Evolutionary conservation across 768 basidiomycete species (phyloP).

Genomic region (Pleurotus eryngii): DNA sequence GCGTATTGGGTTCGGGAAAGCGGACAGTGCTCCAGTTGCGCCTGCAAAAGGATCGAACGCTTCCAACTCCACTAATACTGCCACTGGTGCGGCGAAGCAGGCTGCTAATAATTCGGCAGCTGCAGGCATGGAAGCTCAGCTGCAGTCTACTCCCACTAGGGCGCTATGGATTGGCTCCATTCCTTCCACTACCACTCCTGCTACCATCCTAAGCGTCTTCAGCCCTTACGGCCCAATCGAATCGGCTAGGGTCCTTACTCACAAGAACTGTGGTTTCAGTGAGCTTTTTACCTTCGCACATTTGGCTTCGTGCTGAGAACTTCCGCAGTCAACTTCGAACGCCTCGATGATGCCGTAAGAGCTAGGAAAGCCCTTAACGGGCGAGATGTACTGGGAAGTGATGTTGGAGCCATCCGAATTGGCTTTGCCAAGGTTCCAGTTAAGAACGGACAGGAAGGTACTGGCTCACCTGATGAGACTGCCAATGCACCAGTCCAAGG

Average conservation of each 20-base stretch:
- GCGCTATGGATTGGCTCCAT: slow-evolving; percentile 99
- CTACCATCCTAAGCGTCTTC: slow-evolving; percentile 92
- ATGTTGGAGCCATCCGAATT: slow-evolving; percentile 95
- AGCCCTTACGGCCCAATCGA: slow-evolving; percentile 98
- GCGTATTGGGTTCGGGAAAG: slow-evolving; percentile 97
- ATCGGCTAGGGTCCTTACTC: slow-evolving; percentile 91
- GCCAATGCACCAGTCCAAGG: slow-evolving; percentile 71
- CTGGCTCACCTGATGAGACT: slow-evolving; percentile 57
- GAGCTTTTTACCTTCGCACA: slow-evolving; percentile 26
- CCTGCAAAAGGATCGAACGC: slow-evolving; percentile 75
- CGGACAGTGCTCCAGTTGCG: slow-evolving; percentile 91
- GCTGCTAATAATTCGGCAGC: slow-evolving; percentile 47
- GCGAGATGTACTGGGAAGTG: slow-evolving; percentile 91
- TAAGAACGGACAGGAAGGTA: slow-evolving; percentile 74
- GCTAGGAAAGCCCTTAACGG: slow-evolving; percentile 96
- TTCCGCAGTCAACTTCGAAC: slow-evolving; percentile 86
- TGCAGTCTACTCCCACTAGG: slow-evolving; percentile 89
- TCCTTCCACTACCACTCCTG: slow-evolving; percentile 91
- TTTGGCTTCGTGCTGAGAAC: slow-evolving; percentile 2
- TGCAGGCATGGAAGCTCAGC: slow-evolving; percentile 76
- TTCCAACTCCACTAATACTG: slow-evolving; percentile 51
- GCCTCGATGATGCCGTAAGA: slow-evolving; percentile 92
- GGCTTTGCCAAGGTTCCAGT: slow-evolving; percentile 96
- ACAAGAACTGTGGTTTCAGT: slow-evolving; percentile 96
- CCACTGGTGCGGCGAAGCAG: slow-evolving; percentile 48